phyloP scores from a whole-genome alignment of 768 basidiomycete species.

The Amanita pallidorosea region DNA sequence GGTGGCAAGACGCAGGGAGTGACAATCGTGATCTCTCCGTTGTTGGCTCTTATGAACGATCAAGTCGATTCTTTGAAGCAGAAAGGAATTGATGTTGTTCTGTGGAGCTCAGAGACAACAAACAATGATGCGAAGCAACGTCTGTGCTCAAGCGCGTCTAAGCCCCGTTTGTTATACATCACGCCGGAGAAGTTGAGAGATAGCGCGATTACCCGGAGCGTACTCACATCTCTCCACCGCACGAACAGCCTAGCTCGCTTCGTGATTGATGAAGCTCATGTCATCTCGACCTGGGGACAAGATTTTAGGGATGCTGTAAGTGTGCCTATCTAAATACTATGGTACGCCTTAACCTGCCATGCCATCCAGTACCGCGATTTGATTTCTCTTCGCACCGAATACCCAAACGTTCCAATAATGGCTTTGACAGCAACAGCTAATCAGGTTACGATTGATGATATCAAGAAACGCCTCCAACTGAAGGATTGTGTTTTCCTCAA shows the following conservation, averaged over 20 bases:
- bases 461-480: conserved; percentile 61
- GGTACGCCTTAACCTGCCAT: not conserved
- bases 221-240: conserved; percentile 49
- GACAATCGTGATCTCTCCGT: conserved; percentile 84
- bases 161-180: conserved; percentile 70
- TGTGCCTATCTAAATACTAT: conserved; percentile 1
- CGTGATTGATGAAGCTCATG: conserved; percentile 95
- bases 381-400: conserved; percentile 57
- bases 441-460: conserved; percentile 64
- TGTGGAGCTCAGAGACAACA: conserved; percentile 49
- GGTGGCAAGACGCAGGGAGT: conserved; percentile 67
- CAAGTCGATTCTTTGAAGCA: conserved; percentile 62
- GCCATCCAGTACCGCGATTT: conserved; percentile 56
- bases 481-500: conserved; percentile 44
- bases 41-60: conserved; percentile 82
- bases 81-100: conserved; percentile 60
- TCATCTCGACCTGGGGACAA: conserved; percentile 90
- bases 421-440: conserved; percentile 96
- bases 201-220: conserved; percentile 41
- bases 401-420: conserved; percentile 82
- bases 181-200: conserved; percentile 84
- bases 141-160: conserved; percentile 28
- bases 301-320: conserved; percentile 80
- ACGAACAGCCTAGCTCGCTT: conserved; percentile 66
- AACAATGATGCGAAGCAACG: conserved; percentile 30